phyloP scores from a whole-genome alignment of 305 asterid species.

The Fraxinus xanthoxyloides region DNA sequence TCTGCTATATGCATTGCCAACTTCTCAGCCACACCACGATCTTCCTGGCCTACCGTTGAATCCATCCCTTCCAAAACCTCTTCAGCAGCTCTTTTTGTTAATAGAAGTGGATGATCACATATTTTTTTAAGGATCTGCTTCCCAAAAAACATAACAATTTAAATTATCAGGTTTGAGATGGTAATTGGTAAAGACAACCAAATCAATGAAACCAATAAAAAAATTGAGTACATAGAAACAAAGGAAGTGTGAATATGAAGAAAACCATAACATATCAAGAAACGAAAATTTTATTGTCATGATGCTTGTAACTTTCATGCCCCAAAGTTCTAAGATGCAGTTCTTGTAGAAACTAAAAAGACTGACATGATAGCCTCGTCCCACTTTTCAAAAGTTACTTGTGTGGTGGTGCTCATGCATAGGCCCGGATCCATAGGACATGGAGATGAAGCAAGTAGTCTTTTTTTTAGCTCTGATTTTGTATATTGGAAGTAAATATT shows the following conservation, averaged over 20 bases:
- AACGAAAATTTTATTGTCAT: not conserved
- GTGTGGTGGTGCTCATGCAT: not conserved
- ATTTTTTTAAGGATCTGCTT: constrained; percentile 86
- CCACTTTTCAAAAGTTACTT: not conserved
- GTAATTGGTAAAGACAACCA: not conserved
- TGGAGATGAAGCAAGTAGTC: not conserved
- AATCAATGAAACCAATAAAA: not conserved
- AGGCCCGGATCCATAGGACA: not conserved
- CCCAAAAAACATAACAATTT: constrained; percentile 8
- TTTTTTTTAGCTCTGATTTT: not conserved
- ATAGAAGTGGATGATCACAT: constrained; percentile 90
- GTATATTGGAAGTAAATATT: not conserved
- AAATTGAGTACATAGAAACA: not conserved
- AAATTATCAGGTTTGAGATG: not conserved
- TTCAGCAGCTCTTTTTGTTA: constrained; percentile 97
- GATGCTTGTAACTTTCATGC: not conserved
- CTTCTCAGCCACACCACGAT: constrained; percentile 72
- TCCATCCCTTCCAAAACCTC: constrained; percentile 98
- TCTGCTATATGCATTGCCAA: constrained; percentile 90
- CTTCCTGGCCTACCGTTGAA: constrained; percentile 56
- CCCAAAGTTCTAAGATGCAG: not conserved
- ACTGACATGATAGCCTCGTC: not conserved
- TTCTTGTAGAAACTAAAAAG: not conserved
- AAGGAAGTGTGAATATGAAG: not conserved
- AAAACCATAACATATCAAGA: not conserved